Percentiles rank a stretch among this genome's conserved stretches.
phyloP scores from a whole-genome alignment of 805 yeast genomes.

The Jamesozyma gamospora region DNA sequence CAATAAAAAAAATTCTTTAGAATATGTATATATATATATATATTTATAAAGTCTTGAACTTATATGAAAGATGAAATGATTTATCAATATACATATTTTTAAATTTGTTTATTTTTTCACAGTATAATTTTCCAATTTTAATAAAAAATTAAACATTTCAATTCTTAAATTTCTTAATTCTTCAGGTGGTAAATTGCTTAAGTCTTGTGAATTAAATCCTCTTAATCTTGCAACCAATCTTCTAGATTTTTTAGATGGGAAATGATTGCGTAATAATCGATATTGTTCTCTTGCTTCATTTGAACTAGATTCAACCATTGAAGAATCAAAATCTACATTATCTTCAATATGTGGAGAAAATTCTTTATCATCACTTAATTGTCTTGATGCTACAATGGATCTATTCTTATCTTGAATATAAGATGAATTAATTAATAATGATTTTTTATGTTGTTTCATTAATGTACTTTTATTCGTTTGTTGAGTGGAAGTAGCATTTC shows the following conservation, averaged over 20 bases:
- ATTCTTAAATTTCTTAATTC: constrained; percentile 19
- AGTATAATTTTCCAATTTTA: constrained; percentile 16
- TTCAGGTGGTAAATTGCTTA: constrained; percentile 9
- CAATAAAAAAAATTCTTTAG: constrained; percentile 4
- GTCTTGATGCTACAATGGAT: too few relatives aligned
- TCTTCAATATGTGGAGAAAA: neutral
- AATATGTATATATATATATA: neutral
- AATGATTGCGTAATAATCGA: constrained; percentile 11
- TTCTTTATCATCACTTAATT: too few relatives aligned
- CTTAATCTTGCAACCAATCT: constrained; percentile 13
- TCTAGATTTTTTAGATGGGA: constrained; percentile 15
- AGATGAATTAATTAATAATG: neutral
- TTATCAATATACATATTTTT: neutral
- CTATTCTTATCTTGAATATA: too few relatives aligned
- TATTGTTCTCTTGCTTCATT: constrained; percentile 4
- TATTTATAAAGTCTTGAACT: too few relatives aligned
- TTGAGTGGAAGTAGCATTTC: too few relatives aligned
- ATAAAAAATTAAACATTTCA: constrained; percentile 18
- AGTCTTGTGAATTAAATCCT: constrained; percentile 10
- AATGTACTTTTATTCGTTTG: too few relatives aligned
- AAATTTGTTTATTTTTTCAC: neutral
- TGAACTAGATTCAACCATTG: neutral
- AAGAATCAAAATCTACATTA: neutral
- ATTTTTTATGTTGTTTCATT: neutral
- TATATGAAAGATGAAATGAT: too few relatives aligned